Conservation (phyloP, 2,329 filamentous ascomycete species). For the Colletotrichum graminicola region DNA sequence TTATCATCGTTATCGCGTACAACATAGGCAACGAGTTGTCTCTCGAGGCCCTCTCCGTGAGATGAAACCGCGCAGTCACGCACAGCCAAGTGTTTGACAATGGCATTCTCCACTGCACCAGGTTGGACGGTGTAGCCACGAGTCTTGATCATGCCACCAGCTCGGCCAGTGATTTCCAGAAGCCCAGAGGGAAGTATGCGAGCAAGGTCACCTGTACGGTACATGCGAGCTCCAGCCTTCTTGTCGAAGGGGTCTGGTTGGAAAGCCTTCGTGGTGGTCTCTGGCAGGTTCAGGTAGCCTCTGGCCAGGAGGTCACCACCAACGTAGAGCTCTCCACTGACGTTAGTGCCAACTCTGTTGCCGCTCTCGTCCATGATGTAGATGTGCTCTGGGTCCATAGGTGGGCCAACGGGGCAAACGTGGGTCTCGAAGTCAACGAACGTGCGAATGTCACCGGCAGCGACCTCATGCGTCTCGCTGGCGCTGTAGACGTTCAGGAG, state of each 20-base stretch:
- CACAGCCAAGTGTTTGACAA: slow-evolving; percentile 77
- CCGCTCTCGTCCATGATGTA: slow-evolving; percentile 80
- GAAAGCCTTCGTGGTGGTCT: slow-evolving; percentile 81
- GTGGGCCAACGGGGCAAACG: slow-evolving; percentile 81
- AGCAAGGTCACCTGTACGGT: slow-evolving; percentile 79
- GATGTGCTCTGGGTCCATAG: slow-evolving; percentile 74
- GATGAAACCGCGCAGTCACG: slow-evolving; percentile 78
- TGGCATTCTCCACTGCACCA: slow-evolving; percentile 80
- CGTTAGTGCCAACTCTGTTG: slow-evolving; percentile 71
- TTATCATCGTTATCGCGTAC: slow-evolving; percentile 74
- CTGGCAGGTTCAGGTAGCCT: slow-evolving; percentile 83
- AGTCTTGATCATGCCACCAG: slow-evolving; percentile 85
- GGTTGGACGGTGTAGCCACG: slow-evolving; percentile 84
- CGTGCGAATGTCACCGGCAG: slow-evolving; percentile 78
- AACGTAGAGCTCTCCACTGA: slow-evolving; percentile 79
- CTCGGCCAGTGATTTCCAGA: slow-evolving; percentile 81
- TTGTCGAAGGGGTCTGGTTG: slow-evolving; percentile 72
- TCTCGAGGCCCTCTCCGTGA: slow-evolving; percentile 81
- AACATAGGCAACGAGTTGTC: slow-evolving; percentile 82
- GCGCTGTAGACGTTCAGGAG: slow-evolving; percentile 86
- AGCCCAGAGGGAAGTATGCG: slow-evolving; percentile 75
- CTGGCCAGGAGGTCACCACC: slow-evolving; percentile 80
- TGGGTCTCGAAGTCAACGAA: slow-evolving; percentile 73
- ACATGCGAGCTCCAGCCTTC: slow-evolving; percentile 74
- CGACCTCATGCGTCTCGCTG: slow-evolving; percentile 85